Base-by-base conservation (phyloP, 495 filamentous ascomycete species). In the Penicillium canariense region DNA sequence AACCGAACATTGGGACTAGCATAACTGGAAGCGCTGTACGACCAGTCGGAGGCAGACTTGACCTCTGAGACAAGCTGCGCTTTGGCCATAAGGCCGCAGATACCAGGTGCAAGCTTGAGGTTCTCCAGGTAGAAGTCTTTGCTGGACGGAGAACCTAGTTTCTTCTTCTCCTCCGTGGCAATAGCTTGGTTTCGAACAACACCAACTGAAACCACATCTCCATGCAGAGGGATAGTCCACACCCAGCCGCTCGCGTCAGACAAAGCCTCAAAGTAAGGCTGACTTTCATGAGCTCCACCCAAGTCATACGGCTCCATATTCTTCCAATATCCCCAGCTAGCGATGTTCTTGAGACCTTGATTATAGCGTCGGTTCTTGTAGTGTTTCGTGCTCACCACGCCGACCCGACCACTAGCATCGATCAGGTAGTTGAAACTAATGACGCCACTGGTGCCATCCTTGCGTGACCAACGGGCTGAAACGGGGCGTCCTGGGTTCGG, bases 31-130 rank as follows among this genome's bases (percentile, higher is more conserved):
- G 74, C 71, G 38, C 68, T 76, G 60, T 77, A 77, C 0, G 74
- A 77, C 64, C 67, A 77, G 49, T 76, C 73, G 4, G 70, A 69
- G 14, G 73, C 73, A 3, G 59, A 61, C 40, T 76, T 74, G 51
- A 76, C 43, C 3, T 69, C 67, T 0, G 70, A 66, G 1, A 66
- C 60, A 1, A 74, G 62, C 23, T 70, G 51, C 3, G 56, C 73
- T 0, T 66, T 47, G 3, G 23, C 32, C 12, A 77, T 56, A 20
- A 75, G 53, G 2, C 66, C 30, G 6, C 14, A n/a, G 34, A 72
- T 63, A 0, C 53, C 56, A 0, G 67, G 66, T 9, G 51, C 57
- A 28, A 49, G 45, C 1, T 75, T 60, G 10, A 83, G 55, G 14
- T 45, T 68, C 5, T 74, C 48, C 2, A 60, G 38, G 55, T 78